Conservation (phyloP, 192 early-diverging fungal species). For the Coemansia sp. region DNA sequence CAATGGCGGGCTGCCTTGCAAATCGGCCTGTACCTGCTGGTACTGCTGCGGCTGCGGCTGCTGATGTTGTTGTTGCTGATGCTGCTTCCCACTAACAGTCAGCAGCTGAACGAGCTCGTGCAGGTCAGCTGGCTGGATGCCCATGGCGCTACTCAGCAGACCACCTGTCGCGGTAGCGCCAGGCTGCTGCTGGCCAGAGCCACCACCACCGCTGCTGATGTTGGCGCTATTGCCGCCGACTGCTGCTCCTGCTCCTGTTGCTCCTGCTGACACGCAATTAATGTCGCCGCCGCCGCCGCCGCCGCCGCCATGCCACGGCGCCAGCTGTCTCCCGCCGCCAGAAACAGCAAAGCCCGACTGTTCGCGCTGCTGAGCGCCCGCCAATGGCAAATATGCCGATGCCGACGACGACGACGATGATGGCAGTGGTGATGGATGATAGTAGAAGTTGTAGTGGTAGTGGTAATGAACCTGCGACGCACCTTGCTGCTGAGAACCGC, state of each 20-base stretch:
- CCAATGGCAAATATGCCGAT: too few species aligned
- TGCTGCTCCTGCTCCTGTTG: conserved; percentile 35
- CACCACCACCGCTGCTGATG: background rate
- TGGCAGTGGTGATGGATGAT: background rate
- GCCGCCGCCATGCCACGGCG: too few species aligned
- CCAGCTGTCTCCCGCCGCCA: too few species aligned
- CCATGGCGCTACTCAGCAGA: conserved; percentile 19
- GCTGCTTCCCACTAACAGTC: conserved; percentile 5
- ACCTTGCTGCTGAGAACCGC: conserved; percentile 1
- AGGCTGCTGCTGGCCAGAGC: conserved; percentile 3
- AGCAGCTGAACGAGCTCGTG: conserved; percentile 22
- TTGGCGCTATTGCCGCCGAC: too few species aligned
- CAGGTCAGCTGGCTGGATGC: conserved; percentile 14
- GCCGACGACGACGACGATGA: too few species aligned
- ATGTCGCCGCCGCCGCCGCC: conserved; percentile 12
- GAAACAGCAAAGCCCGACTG: too few species aligned
- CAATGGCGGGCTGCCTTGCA: background rate
- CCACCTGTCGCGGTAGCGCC: background rate
- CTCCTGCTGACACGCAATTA: conserved; percentile 29
- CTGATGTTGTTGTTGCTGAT: background rate
- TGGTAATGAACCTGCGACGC: conserved; percentile 22
- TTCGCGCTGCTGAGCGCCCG: too few species aligned
- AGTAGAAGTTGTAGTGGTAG: conserved; percentile 22
- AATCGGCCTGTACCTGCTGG: too few species aligned
- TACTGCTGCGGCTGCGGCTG: background rate